phyloP scores from a whole-genome alignment of 1,284 basidiomycete species.

The Sphagnurus paluster region DNA sequence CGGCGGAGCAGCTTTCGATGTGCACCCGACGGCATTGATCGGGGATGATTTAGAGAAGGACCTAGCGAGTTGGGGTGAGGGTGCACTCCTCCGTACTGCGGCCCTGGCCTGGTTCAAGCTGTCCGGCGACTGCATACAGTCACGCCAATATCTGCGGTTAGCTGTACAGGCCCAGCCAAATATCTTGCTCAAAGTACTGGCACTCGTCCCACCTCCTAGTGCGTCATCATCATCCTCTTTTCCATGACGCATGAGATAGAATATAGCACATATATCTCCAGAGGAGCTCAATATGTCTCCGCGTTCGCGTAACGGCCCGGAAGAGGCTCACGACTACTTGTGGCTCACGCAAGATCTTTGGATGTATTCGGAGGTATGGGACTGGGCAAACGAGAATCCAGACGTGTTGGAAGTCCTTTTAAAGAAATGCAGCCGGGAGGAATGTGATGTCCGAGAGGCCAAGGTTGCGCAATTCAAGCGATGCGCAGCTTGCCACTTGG shows the following conservation, averaged over 20 bases:
- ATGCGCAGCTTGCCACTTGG: slow-evolving; percentile 32
- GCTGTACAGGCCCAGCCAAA: slow-evolving; percentile 34
- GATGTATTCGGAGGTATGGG: slow-evolving; percentile 41
- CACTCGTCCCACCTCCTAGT: slow-evolving; percentile 35
- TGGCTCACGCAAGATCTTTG: slow-evolving; percentile 45
- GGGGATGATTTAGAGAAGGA: slow-evolving; percentile 16
- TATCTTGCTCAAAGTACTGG: slow-evolving; percentile 40
- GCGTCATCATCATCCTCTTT: no score
- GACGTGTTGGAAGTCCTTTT: slow-evolving; percentile 31
- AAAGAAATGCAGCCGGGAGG: slow-evolving; percentile 28
- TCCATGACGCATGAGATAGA: no score
- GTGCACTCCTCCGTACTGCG: slow-evolving; percentile 31
- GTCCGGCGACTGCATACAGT: slow-evolving; percentile 38
- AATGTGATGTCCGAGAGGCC: slow-evolving; percentile 26
- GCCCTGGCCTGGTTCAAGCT: slow-evolving; percentile 42
- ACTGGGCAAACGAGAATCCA: slow-evolving; percentile 38
- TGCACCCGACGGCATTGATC: slow-evolving; percentile 21
- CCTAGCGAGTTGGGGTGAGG: slow-evolving; percentile 9
- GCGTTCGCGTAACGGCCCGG: slow-evolving; percentile 34
- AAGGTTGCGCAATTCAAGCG: slow-evolving; percentile 33
- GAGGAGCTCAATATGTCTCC: slow-evolving; percentile 31
- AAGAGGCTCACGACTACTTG: slow-evolving; percentile 45
- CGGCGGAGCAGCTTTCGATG: slow-evolving; percentile 25
- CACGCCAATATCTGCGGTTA: slow-evolving; percentile 38
- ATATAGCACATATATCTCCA: no score